Conservation (phyloP, 129 eudicot species). For the Saussurea involucrata region DNA sequence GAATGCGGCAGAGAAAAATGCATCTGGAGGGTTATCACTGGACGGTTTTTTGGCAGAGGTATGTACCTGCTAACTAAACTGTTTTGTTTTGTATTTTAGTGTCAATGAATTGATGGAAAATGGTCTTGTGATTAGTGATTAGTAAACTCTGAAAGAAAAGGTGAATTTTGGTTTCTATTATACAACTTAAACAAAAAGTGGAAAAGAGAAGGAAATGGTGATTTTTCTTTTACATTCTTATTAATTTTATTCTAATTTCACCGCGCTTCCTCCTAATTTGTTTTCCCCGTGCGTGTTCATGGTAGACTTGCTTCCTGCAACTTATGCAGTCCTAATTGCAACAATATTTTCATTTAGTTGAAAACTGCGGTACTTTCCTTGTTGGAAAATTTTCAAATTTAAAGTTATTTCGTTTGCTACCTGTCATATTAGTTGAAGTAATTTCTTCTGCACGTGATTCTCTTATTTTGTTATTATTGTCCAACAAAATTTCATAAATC, state of each 20-base stretch:
- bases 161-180: too few relatives aligned
- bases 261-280: not conserved
- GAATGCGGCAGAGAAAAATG: constrained; percentile 74
- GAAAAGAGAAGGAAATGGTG: too few relatives aligned
- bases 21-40: constrained; percentile 75
- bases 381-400: not conserved
- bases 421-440: too few relatives aligned
- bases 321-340: not conserved
- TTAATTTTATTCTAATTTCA: not conserved
- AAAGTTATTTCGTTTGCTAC: not conserved
- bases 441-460: too few relatives aligned
- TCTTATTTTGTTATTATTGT: too few relatives aligned
- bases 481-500: too few relatives aligned
- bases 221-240: not conserved
- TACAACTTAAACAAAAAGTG: too few relatives aligned
- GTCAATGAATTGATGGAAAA: not conserved
- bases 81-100: not conserved
- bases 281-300: not conserved
- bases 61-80: not conserved
- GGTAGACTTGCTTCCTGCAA: not conserved
- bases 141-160: too few relatives aligned
- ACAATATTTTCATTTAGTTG: not conserved
- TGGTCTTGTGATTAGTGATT: too few relatives aligned
- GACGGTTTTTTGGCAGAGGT: constrained; percentile 87
- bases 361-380: not conserved